Conservation (phyloP, 805 yeast genomes). For the Debaryomyces hansenii region DNA sequence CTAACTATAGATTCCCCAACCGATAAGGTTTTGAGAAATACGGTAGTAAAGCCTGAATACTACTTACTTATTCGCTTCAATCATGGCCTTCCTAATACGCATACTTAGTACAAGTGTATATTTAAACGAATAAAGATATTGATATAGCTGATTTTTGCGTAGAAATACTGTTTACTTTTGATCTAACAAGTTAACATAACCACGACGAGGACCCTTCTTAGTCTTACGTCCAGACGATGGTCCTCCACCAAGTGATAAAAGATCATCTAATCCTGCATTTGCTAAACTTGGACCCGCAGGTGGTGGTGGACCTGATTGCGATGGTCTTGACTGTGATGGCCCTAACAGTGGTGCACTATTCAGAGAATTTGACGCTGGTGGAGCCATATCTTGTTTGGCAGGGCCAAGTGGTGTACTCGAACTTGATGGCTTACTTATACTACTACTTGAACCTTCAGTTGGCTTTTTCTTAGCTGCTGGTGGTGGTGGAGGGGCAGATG, state of each 20-base stretch:
- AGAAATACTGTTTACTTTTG: conserved; percentile 8
- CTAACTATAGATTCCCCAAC: conserved; percentile 43
- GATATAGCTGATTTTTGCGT: background rate
- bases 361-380: conserved; percentile 9
- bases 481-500: conserved; percentile 71
- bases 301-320: conserved; percentile 5
- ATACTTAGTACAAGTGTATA: no score
- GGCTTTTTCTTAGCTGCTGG: conserved; percentile 32
- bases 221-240: conserved; percentile 21
- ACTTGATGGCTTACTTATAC: background rate
- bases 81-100: background rate
- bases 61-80: conserved; percentile 27
- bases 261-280: conserved; percentile 42
- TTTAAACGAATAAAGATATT: no score
- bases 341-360: conserved; percentile 7
- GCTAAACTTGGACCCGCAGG: conserved; percentile 27
- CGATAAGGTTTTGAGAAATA: conserved; percentile 39
- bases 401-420: background rate
- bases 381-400: background rate
- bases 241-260: conserved; percentile 31
- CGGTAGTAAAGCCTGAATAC: conserved; percentile 41
- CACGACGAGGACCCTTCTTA: conserved; percentile 34
- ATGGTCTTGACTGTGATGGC: conserved; percentile 9
- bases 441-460: background rate
- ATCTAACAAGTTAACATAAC: conserved; percentile 32